These are phyloP conservation scores for Psophocarpus tetragonolobus DNA, from an alignment of 306 rosid genomes.

Conservation along the genomic window DNA sequence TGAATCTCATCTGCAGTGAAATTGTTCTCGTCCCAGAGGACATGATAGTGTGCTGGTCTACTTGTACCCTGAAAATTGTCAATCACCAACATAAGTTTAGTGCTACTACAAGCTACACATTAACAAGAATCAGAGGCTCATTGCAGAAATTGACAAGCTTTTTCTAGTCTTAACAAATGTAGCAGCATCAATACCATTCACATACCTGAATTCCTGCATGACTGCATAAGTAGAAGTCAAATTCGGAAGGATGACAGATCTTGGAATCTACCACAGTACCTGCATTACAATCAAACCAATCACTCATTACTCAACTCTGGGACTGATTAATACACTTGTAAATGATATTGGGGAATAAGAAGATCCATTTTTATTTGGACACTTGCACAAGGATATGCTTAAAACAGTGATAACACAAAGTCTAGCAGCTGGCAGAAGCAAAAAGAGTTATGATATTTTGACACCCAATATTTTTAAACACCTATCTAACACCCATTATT, in stretches of 20 bases:
- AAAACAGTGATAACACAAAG: neutral
- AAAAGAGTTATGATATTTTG: too few relatives aligned
- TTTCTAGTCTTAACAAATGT: neutral
- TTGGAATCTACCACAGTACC: conserved; percentile 92
- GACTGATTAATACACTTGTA: neutral
- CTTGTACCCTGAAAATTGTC: conserved; percentile 71
- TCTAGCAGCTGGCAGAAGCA: neutral
- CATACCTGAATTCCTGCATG: conserved; percentile 91
- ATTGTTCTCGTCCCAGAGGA: conserved; percentile 88
- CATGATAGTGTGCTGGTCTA: conserved; percentile 98
- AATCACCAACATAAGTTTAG: conserved; percentile 3
- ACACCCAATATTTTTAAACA: too few relatives aligned
- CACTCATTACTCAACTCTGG: neutral
- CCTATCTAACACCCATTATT: too few relatives aligned
- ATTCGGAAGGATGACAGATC: conserved; percentile 90
- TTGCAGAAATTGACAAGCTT: neutral
- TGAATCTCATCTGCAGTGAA: conserved; percentile 53
- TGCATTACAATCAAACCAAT: conserved; percentile 35
- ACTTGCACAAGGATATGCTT: neutral
- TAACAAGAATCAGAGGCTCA: neutral
- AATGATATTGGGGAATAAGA: neutral
- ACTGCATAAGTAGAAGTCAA: conserved; percentile 86
- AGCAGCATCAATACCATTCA: neutral
- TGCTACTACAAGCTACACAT: neutral
- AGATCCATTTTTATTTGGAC: neutral